Conservation (phyloP, 768 basidiomycete species). For the Boletus reticuloceps region DNA sequence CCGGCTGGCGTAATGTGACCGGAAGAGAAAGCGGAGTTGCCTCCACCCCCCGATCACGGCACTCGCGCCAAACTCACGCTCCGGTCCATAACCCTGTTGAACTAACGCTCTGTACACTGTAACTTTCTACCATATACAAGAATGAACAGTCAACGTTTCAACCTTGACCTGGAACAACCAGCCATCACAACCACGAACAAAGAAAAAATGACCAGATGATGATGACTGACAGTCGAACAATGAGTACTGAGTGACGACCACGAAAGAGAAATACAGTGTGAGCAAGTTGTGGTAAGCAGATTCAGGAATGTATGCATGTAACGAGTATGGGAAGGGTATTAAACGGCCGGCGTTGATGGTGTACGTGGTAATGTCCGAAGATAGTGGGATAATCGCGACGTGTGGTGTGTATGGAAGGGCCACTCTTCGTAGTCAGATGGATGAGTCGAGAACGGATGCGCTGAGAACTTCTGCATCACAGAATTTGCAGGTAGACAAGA, state of each 20-base stretch:
- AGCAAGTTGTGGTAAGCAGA: conserved; percentile 8
- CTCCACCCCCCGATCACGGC: no score
- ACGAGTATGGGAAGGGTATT: conserved; percentile 22
- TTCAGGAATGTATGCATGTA: conserved; percentile 13
- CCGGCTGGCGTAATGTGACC: conserved; percentile 4
- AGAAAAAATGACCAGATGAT: conserved; percentile 4
- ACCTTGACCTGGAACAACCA: conserved; percentile 3
- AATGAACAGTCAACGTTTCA: background rate
- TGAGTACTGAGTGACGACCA: background rate
- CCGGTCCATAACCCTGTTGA: no score
- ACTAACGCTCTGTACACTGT: no score
- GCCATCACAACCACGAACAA: conserved; percentile 6
- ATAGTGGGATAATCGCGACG: background rate
- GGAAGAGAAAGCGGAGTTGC: background rate
- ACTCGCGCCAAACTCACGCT: no score
- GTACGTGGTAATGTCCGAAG: conserved; percentile 5
- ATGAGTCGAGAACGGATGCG: background rate
- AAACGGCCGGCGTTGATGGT: conserved; percentile 28
- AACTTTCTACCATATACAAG: conserved; percentile 7
- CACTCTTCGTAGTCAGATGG: background rate
- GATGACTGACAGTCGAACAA: conserved; percentile 6
- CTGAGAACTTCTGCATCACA: background rate
- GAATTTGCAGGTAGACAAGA: background rate
- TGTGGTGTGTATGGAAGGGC: background rate
- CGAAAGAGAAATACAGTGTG: conserved; percentile 2